phyloP scores from a whole-genome alignment of 352 stramenopile species.

The Phytophthora sp. region DNA sequence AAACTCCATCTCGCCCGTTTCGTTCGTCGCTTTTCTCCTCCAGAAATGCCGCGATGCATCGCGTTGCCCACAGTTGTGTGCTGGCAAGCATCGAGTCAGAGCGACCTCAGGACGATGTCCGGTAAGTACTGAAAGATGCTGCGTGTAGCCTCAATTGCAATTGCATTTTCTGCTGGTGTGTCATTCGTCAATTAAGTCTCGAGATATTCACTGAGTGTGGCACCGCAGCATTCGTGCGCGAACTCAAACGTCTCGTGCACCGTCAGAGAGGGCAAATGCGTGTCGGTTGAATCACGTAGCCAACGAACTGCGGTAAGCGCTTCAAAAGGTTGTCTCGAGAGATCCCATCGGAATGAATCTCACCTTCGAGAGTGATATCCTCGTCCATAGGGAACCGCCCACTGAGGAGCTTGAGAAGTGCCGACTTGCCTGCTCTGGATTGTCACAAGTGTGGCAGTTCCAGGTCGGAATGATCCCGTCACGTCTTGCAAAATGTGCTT shows the following conservation, averaged over 20 bases:
- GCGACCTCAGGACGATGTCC: constrained; percentile 34
- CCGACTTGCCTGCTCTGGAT: no score
- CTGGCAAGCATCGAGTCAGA: constrained; percentile 56
- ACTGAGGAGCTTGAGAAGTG: no score
- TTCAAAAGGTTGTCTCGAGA: constrained; percentile 25
- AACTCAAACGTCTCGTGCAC: constrained; percentile 64
- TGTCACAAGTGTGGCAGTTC: no score
- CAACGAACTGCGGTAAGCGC: constrained; percentile 50
- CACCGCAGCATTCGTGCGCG: constrained; percentile 46
- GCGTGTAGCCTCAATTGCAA: constrained; percentile 23
- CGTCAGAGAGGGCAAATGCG: constrained; percentile 77
- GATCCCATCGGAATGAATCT: no score
- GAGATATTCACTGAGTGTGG: constrained; percentile 21
- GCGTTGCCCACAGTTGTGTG: constrained; percentile 63
- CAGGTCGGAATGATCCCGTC: no score
- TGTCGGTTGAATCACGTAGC: constrained; percentile 71
- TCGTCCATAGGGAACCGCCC: no score
- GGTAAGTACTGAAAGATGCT: constrained; percentile 19
- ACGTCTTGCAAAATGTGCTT: no score
- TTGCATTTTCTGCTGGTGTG: constrained; percentile 17
- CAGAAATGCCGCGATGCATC: constrained; percentile 62
- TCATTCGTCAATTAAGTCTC: constrained; percentile 23
- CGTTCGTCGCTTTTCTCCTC: constrained; percentile 77
- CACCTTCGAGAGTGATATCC: no score
- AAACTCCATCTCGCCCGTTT: constrained; percentile 89